Evolutionary conservation across 257 asterid species (phyloP).

Genomic region (Solanum pimpinellifolium): DNA sequence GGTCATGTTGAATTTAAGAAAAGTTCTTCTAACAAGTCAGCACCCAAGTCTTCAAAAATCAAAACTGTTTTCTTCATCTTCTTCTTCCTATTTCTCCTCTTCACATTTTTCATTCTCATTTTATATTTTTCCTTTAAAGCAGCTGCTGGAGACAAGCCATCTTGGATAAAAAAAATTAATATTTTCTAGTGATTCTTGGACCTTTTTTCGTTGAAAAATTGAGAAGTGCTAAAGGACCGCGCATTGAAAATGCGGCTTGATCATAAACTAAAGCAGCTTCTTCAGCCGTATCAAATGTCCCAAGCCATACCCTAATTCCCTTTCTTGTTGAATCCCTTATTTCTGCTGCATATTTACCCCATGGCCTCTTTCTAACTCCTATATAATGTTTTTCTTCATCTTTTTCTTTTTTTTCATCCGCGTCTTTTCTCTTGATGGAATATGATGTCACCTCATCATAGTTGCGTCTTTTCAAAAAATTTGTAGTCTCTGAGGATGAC

Average conservation of each 20-base stretch:
- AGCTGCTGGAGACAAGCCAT: conserved; percentile 15
- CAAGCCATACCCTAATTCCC: conserved; percentile 45
- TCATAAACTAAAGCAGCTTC: conserved; percentile 43
- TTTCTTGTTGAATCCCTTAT: conserved; percentile 38
- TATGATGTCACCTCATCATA: background rate
- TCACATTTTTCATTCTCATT: background rate
- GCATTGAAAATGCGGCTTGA: conserved; percentile 32
- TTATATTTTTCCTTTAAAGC: conserved; percentile 21
- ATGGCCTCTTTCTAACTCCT: conserved; percentile 36
- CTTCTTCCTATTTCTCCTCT: background rate
- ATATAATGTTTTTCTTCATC: conserved; percentile 5
- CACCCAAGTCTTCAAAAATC: conserved; percentile 30
- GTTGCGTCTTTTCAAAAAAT: background rate
- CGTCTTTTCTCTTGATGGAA: conserved; percentile 14
- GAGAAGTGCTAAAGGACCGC: conserved; percentile 20
- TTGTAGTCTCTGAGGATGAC: background rate
- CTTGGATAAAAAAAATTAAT: conserved; percentile 2
- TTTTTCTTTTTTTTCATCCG: conserved; percentile 1
- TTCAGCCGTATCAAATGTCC: conserved; percentile 25
- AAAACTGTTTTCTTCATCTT: conserved; percentile 7
- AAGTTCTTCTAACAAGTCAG: conserved; percentile 20
- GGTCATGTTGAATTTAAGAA: background rate
- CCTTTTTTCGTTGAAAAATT: conserved; percentile 20
- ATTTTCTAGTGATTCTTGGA: conserved; percentile 18
- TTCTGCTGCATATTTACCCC: conserved; percentile 43